Evolutionary conservation across 129 eudicot species (phyloP), one percentile per base, ranked within the genome.

Genomic region (Tagetes erecta): DNA sequence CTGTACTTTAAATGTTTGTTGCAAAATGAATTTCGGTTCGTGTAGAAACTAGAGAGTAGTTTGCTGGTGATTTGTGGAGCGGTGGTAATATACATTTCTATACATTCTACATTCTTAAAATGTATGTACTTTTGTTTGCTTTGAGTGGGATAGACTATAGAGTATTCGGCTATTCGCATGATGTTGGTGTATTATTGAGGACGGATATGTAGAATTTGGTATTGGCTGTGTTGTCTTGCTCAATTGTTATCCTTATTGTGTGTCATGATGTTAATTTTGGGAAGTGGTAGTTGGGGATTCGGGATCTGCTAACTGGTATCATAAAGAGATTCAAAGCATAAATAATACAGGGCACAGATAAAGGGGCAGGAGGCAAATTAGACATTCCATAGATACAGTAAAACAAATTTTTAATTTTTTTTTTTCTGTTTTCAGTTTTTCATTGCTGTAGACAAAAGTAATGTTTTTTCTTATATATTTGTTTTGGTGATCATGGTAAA

Each of bases 391-490:
- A 10, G 6, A 42, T 44, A 67, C 27, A 30, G 9, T 9, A 42
- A 1, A 33, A 1, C 73, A 46, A 33, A 20, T 20, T 20, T 20
- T 20, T 20, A 0, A 20, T 20, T 20, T 20, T 20, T 20, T 20
- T 20, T 20, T 20, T 20, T 20, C 27, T 20, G 27, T 20, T 20
- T 20, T 20, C 27, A 20, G 27, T 20, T 68, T 34, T 33, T 68
- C 73, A 31, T 46, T 68, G 31, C n/a, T 45, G 58, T 33, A 68
- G 20, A 68, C 57, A 68, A 67, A 67, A 36, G 36, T 31, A 46
- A 9, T 68, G 30, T 68, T 27, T 31, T 68, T 46, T 45, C 58
- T 27, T 31, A 59, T 67, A 27, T 42, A 27, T 9, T 9, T 20
- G n/a, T 44, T 67, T 47, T 33, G 3, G 31, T 13, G 7, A 12